Conservation (phyloP, 1,139 yeast species). For the Nakaseomyces delphensis region DNA sequence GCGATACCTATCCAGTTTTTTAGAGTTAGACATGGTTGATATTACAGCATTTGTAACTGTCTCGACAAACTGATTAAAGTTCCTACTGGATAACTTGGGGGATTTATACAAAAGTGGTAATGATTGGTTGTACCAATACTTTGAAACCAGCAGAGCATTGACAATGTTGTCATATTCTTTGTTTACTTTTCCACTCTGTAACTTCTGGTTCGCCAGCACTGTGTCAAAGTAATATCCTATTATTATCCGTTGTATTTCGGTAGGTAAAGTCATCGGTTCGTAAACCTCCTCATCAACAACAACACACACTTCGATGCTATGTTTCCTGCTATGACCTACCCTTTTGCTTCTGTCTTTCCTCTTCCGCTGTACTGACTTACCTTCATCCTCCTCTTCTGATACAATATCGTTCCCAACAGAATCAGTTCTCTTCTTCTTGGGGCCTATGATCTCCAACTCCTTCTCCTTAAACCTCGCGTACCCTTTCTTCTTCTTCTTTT, state of each 20-base stretch:
- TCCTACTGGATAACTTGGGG: constrained; percentile 58
- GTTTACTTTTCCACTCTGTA: not conserved
- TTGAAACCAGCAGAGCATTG: constrained; percentile 51
- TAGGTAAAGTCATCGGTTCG: not conserved
- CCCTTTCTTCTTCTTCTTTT: constrained; percentile 3
- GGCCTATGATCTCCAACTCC: constrained; percentile 4
- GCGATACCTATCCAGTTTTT: constrained; percentile 27
- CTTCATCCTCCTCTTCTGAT: not conserved
- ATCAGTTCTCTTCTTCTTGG: constrained; percentile 2
- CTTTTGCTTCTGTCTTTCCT: not conserved
- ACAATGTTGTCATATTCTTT: constrained; percentile 36
- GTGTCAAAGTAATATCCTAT: not conserved
- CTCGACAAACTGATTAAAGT: constrained; percentile 66
- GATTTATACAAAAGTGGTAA: constrained; percentile 53
- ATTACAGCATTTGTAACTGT: constrained; percentile 38
- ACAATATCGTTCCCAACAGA: constrained; percentile 5
- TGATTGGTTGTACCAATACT: constrained; percentile 49
- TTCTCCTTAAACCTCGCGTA: constrained; percentile 1
- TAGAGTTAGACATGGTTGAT: not conserved
- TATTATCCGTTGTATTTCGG: not conserved
- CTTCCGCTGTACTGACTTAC: not conserved
- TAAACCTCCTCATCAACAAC: not conserved
- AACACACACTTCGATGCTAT: not conserved
- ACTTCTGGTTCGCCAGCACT: not conserved
- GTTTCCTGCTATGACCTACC: not conserved